phyloP scores from a whole-genome alignment of 352 stramenopile genomes.

The Pseudoperonospora humuli region DNA sequence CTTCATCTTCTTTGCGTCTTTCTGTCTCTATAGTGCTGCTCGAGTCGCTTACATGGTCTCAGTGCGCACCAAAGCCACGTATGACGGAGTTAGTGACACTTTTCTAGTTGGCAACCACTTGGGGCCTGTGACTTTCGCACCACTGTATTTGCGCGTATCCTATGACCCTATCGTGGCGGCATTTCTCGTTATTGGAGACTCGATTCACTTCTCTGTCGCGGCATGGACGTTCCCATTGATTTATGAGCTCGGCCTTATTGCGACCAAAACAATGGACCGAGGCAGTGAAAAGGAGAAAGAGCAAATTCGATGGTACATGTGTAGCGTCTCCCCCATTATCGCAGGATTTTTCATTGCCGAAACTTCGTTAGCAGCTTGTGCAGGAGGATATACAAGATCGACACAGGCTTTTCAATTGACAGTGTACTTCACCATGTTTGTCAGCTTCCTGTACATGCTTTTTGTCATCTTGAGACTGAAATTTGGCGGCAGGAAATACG shows the following conservation, averaged over 20 bases:
- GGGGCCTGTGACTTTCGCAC: too few species aligned
- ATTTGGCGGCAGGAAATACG: constrained; percentile 37
- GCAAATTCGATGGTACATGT: constrained; percentile 34
- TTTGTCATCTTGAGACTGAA: constrained; percentile 32
- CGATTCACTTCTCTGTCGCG: constrained; percentile 40
- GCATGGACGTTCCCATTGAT: constrained; percentile 45
- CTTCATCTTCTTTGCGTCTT: constrained; percentile 39
- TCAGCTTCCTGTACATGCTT: constrained; percentile 39
- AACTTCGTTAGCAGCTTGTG: constrained; percentile 5
- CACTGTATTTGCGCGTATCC: too few species aligned
- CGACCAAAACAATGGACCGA: constrained; percentile 53
- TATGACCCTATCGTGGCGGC: too few species aligned
- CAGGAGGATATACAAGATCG: constrained; percentile 25
- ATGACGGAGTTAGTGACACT: too few species aligned
- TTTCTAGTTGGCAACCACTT: too few species aligned
- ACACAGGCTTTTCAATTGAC: constrained; percentile 25
- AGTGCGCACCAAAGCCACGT: too few species aligned
- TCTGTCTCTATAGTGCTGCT: too few species aligned
- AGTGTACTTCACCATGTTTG: constrained; percentile 32
- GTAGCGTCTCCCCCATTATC: constrained; percentile 24
- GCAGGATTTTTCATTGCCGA: constrained; percentile 22
- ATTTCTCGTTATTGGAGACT: too few species aligned
- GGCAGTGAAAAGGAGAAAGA: constrained; percentile 31
- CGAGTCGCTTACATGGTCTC: too few species aligned
- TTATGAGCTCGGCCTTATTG: constrained; percentile 56